Evolutionary conservation across 129 eudicot species (phyloP).

Genomic region (Scalesia atractyloides): DNA sequence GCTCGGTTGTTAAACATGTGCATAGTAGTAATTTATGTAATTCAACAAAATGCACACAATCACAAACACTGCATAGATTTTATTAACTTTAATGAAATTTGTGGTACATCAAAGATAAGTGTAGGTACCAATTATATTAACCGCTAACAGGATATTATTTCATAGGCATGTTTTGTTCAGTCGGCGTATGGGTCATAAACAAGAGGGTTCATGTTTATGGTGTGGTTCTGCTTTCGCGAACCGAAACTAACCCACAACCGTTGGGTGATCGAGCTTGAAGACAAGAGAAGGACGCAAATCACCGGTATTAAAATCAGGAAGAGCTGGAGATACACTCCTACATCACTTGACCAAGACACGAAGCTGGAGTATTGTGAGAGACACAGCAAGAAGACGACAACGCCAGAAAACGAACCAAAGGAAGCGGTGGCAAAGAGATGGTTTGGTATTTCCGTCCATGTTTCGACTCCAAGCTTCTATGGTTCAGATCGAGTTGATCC

Average conservation of each 20-base stretch:
- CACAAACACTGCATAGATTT: neutral
- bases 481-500: constrained; percentile 45
- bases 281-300: constrained; percentile 44
- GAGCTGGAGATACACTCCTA: constrained; percentile 41
- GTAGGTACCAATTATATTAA: neutral
- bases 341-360: constrained; percentile 44
- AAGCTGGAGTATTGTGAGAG: constrained; percentile 54
- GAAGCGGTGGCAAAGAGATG: constrained; percentile 63
- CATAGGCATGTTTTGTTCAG: neutral
- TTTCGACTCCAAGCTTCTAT: constrained; percentile 50
- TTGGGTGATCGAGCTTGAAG: constrained; percentile 39
- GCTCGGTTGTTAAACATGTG: too few relatives aligned
- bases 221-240: constrained; percentile 17
- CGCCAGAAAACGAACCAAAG: constrained; percentile 49
- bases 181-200: constrained; percentile 5
- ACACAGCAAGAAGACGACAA: constrained; percentile 59
- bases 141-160: neutral
- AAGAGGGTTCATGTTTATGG: constrained; percentile 9
- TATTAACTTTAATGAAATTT: neutral
- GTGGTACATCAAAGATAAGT: neutral
- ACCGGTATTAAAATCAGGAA: constrained; percentile 53
- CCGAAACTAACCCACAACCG: constrained; percentile 36
- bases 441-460: constrained; percentile 53
- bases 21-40: too few relatives aligned
- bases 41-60: neutral